Percentiles rank a stretch among this genome's conserved stretches.
phyloP scores from a whole-genome alignment of 2,329 filamentous ascomycete species.

The Arthrobotrys sphaeroides region DNA sequence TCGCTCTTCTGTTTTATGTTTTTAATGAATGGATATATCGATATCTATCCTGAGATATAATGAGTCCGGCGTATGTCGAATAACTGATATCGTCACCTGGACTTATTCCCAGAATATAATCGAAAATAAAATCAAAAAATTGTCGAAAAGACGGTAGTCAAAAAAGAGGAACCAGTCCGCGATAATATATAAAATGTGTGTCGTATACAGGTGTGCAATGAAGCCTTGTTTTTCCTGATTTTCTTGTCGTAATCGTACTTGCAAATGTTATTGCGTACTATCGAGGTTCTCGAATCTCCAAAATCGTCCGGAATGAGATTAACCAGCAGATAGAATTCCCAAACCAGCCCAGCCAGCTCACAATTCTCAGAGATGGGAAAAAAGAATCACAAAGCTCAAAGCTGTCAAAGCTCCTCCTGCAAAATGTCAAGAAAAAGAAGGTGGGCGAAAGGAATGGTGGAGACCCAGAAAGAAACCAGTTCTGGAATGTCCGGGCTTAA shows the following conservation, averaged over 20 bases:
- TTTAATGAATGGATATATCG: slow-evolving; percentile 1
- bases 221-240: neutral
- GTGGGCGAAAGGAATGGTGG: slow-evolving; percentile 9
- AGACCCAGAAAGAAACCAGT: slow-evolving; percentile 18
- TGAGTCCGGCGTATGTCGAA: slow-evolving; percentile 33
- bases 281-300: slow-evolving; percentile 16
- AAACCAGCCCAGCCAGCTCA: slow-evolving; percentile 23
- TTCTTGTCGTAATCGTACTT: too few species aligned
- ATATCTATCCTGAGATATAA: neutral
- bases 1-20: neutral
- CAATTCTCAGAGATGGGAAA: neutral
- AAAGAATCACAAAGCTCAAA: slow-evolving; percentile 15
- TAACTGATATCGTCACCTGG: slow-evolving; percentile 1
- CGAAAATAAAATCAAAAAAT: neutral
- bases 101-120: neutral
- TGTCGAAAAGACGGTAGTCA: neutral
- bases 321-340: slow-evolving; percentile 8
- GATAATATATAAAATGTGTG: slow-evolving; percentile 14
- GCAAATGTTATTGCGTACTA: neutral
- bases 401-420: slow-evolving; percentile 13
- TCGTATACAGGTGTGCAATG: neutral
- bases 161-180: slow-evolving; percentile 32
- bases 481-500: slow-evolving; percentile 9
- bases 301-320: slow-evolving; percentile 32
- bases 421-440: slow-evolving; percentile 1